These are phyloP conservation scores for Diversispora eburnea DNA, from an alignment of 192 early-diverging fungal genomes.

Conservation along the genomic window DNA sequence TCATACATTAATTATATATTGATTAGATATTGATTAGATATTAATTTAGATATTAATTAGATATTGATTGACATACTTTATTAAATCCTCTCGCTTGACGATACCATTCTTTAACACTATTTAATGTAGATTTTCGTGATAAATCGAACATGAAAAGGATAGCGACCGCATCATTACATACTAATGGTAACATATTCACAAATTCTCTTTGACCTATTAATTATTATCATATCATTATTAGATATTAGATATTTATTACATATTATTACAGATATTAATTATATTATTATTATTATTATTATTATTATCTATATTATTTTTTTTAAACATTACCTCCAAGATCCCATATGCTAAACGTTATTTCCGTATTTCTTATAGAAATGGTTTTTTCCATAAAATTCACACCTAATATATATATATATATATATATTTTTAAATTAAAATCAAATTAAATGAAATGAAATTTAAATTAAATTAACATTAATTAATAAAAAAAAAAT, in stretches of 20 bases:
- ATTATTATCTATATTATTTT: too few relatives aligned
- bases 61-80: slow-evolving; percentile 51
- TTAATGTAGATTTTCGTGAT: slow-evolving; percentile 85
- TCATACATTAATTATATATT: neutral
- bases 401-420: too few relatives aligned
- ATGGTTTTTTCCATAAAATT: slow-evolving; percentile 98
- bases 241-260: neutral
- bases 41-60: neutral
- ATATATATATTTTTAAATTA: too few relatives aligned
- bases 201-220: slow-evolving; percentile 86
- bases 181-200: slow-evolving; percentile 95
- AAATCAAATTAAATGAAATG: neutral
- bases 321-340: slow-evolving; percentile 64
- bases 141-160: slow-evolving; percentile 97
- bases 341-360: slow-evolving; percentile 98
- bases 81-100: slow-evolving; percentile 94
- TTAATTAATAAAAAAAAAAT: neutral
- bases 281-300: too few relatives aligned
- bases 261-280: neutral
- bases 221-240: neutral
- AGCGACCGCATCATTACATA: slow-evolving; percentile 93
- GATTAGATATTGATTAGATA: neutral
- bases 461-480: neutral
- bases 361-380: slow-evolving; percentile 80
- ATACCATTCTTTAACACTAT: slow-evolving; percentile 95